phyloP scores from a whole-genome alignment of 2,329 filamentous ascomycete species.

The Neonectria coccinea region DNA sequence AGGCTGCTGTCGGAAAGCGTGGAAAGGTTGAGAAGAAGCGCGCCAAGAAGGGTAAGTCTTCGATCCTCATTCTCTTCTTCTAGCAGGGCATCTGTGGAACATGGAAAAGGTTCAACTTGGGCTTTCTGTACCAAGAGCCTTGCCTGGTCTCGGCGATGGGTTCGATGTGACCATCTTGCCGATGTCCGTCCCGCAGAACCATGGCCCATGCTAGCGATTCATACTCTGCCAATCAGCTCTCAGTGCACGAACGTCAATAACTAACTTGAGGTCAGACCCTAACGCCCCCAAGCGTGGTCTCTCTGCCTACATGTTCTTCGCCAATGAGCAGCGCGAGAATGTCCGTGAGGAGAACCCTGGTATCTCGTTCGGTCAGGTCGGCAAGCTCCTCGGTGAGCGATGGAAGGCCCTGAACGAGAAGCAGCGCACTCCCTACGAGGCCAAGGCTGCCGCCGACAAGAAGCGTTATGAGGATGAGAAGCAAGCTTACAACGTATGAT shows the following conservation, averaged over 20 bases:
- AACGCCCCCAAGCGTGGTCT: constrained; percentile 99
- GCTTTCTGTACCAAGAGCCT: too few relatives aligned
- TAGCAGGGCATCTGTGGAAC: neutral
- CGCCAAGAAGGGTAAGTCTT: constrained; percentile 69
- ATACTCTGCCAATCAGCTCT: neutral
- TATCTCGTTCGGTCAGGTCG: constrained; percentile 98
- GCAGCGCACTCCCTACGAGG: constrained; percentile 93
- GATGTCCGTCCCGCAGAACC: neutral
- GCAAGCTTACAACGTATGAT: constrained; percentile 86
- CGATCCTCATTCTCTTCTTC: neutral
- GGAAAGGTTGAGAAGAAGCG: constrained; percentile 68
- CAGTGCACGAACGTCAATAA: neutral
- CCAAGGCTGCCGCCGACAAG: constrained; percentile 97
- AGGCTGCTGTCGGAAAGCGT: constrained; percentile 65
- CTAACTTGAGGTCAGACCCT: constrained; percentile 71
- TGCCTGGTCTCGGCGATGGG: neutral
- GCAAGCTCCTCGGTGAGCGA: constrained; percentile 97
- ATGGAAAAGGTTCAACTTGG: too few relatives aligned
- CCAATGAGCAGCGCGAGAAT: constrained; percentile 98
- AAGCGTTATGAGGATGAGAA: constrained; percentile 99
- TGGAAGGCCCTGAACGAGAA: constrained; percentile 98
- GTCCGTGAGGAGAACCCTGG: constrained; percentile 98
- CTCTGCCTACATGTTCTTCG: constrained; percentile 99
- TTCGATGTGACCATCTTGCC: neutral
- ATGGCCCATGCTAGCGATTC: neutral